Conservation (phyloP, 345 rosid species). For the Salix exigua region DNA sequence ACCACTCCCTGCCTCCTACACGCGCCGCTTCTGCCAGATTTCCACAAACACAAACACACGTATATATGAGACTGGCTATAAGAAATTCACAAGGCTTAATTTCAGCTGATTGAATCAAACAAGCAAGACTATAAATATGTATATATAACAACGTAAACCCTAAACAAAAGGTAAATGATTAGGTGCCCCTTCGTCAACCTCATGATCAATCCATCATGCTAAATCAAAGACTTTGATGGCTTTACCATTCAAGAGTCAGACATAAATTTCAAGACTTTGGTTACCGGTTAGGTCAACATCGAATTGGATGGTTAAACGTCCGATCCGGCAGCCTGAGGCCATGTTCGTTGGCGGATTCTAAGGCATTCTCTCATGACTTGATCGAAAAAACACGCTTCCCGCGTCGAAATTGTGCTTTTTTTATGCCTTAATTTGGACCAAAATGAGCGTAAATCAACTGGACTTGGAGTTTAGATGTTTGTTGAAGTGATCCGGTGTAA, state of each 20-base stretch:
- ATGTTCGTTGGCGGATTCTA: neutral
- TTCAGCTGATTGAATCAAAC: neutral
- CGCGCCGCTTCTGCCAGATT: constrained; percentile 50
- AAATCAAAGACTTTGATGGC: neutral
- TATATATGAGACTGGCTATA: neutral
- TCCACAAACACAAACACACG: neutral
- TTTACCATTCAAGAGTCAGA: neutral
- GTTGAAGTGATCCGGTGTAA: neutral
- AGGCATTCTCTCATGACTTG: neutral
- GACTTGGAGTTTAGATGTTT: neutral
- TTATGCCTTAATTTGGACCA: too few species aligned
- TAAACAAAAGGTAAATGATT: neutral
- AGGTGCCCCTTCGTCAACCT: neutral
- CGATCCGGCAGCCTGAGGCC: neutral
- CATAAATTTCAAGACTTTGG: neutral
- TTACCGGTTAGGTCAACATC: neutral
- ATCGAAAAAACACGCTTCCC: neutral
- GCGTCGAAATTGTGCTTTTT: too few species aligned
- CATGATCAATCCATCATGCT: neutral
- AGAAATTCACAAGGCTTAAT: neutral
- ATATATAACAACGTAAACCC: neutral
- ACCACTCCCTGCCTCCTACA: constrained; percentile 87
- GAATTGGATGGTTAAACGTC: neutral
- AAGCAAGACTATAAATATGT: neutral
- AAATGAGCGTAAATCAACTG: too few species aligned